A percentile compares a stretch with the other conserved stretches of the same genome.
Conservation (phyloP, 176 grass and related monocot genomes). For the Leersia perrieri region DNA sequence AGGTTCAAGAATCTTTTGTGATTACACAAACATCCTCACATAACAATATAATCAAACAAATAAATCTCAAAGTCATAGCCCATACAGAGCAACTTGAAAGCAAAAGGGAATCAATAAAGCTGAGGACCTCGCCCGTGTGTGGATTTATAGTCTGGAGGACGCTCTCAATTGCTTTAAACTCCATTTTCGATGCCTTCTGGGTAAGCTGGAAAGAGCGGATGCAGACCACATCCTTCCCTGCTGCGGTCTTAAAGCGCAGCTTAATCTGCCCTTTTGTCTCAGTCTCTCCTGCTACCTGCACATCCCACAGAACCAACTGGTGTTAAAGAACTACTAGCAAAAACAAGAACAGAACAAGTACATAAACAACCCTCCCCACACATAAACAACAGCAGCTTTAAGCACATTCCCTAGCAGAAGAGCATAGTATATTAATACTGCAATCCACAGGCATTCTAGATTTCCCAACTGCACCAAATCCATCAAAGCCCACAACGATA, state of each 20-base stretch:
- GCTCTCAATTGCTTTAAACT: constrained; percentile 97
- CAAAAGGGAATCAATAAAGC: background rate
- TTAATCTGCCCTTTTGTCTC: constrained; percentile 95
- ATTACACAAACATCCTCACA: background rate
- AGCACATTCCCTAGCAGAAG: background rate
- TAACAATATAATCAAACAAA: background rate
- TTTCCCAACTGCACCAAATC: background rate
- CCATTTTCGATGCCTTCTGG: constrained; percentile 97
- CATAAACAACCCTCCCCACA: background rate
- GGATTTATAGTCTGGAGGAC: constrained; percentile 98
- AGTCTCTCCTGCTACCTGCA: constrained; percentile 86
- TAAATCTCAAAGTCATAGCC: background rate
- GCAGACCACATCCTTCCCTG: constrained; percentile 94
- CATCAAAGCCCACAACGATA: background rate
- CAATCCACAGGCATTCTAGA: background rate
- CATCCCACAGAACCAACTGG: constrained; percentile 2
- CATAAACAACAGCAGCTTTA: background rate
- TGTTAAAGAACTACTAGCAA: background rate
- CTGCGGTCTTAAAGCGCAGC: constrained; percentile 84
- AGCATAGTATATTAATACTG: background rate
- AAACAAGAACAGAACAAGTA: background rate
- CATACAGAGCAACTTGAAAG: constrained; percentile 10
- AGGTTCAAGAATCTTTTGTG: constrained; percentile 6
- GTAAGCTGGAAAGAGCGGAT: constrained; percentile 98
- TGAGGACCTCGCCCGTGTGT: constrained; percentile 73